A percentile compares a stretch with the other conserved stretches of the same genome.
These are phyloP conservation scores for Amphirosellinia nigrospora DNA, from an alignment of 495 filamentous ascomycete species.

Conservation along the genomic window DNA sequence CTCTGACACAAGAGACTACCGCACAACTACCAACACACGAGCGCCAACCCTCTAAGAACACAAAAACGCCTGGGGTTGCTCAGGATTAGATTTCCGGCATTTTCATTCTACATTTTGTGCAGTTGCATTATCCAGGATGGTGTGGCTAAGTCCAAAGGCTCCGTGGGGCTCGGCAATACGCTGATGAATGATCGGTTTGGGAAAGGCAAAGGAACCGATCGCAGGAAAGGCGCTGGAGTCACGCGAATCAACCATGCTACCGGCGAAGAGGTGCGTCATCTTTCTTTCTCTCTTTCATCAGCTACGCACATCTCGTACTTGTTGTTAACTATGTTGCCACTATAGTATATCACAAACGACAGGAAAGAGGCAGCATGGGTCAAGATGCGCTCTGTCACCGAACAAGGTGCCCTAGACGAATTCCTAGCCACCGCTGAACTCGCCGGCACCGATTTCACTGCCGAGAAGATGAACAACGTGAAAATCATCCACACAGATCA, in stretches of 20 bases:
- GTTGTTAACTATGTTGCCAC: slow-evolving; percentile 13
- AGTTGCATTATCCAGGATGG: slow-evolving; percentile 63
- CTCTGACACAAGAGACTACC: neutral
- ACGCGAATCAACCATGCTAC: slow-evolving; percentile 65
- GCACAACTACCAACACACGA: neutral
- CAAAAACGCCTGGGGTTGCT: neutral
- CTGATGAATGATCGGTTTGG: slow-evolving; percentile 95
- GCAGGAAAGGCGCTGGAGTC: slow-evolving; percentile 65
- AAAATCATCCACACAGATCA: slow-evolving; percentile 97
- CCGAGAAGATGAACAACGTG: slow-evolving; percentile 97
- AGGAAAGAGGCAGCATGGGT: slow-evolving; percentile 81
- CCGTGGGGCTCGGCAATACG: slow-evolving; percentile 81
- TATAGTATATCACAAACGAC: slow-evolving; percentile 71
- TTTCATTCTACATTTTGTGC: neutral
- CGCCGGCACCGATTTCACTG: slow-evolving; percentile 97
- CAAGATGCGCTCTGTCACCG: slow-evolving; percentile 98
- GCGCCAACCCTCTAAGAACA: neutral
- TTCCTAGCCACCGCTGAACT: slow-evolving; percentile 82
- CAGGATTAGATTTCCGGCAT: neutral
- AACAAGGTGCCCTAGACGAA: slow-evolving; percentile 92
- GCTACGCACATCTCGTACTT: neutral
- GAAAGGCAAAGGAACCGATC: slow-evolving; percentile 78
- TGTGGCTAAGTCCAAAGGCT: slow-evolving; percentile 93
- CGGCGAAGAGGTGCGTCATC: slow-evolving; percentile 53
- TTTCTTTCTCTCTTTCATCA: neutral